Base-by-base conservation (phyloP, 345 rosid genomes). In the Lepidium sativum region DNA sequence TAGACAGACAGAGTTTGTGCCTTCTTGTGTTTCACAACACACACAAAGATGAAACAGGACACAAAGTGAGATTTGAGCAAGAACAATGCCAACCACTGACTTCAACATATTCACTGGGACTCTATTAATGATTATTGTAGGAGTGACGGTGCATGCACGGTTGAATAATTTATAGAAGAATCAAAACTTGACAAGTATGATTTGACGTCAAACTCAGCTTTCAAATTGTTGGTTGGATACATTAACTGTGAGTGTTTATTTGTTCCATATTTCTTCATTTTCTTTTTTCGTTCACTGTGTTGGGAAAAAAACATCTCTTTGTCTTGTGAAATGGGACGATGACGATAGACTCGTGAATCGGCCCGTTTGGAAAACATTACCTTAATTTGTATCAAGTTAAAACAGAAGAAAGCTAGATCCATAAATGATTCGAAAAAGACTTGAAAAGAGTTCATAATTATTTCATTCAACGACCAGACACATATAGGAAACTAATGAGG, bases 1-100 rank as follows among this genome's bases (percentile, higher is more conserved):
- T 8, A 89, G 85, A 76, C 62, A 71, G 13, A 71, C 75, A 2
- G 40, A 66, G 27, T 5, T 25, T 9, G 65, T 45, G 71, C 69
- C 63, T 29, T 56, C 49, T 12, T 35, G 13, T 8, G 43, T 59
- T 49, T 59, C 34, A 52, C 8, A 59, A 15, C 75, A 48, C 21
- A 70, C 20, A 67, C 81, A 80, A 27, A 75, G 72, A 23, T 82
- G 82, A 54, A 71, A 75, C 31, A 73, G 38, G 47, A 77, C 76
- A 63, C 82, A 67, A 12, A 84, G 71, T 57, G 73, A 49, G 48
- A 78, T 33, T 53, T 52, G 61, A 4, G 70, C 5, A 16, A 81
- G 58, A 57, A 48, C 65, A 54, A 23, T 71, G 63, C 47, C 12
- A 52, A 27, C 49, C 31, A 25, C 48, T 63, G 54, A 49, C 33